phyloP scores from a whole-genome alignment of 495 filamentous ascomycete species.

The Hypoxylon rickii region DNA sequence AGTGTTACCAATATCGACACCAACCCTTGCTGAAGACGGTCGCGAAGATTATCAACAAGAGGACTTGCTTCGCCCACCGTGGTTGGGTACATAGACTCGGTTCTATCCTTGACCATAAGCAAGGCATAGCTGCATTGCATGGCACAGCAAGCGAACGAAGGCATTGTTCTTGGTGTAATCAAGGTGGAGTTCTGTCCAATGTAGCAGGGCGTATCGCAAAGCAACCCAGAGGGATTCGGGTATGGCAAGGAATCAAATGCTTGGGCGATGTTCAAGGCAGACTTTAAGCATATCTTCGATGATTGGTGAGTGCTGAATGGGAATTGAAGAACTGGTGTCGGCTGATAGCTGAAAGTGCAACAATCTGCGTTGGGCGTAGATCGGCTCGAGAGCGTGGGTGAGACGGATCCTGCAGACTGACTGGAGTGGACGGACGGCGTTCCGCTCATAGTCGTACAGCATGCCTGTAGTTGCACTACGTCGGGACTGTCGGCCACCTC shows the following conservation, averaged over 20 bases:
- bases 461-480: constrained; percentile 31
- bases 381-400: constrained; percentile 39
- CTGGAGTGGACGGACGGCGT: constrained; percentile 41
- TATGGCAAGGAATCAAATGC: constrained; percentile 57
- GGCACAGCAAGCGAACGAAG: constrained; percentile 63
- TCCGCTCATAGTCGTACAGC: constrained; percentile 35
- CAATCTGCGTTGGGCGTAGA: constrained; percentile 44
- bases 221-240: constrained; percentile 48
- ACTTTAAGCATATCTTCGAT: constrained; percentile 57
- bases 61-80: constrained; percentile 40
- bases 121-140: constrained; percentile 68
- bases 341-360: constrained; percentile 41
- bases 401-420: constrained; percentile 45
- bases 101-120: constrained; percentile 60
- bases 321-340: constrained; percentile 41
- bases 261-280: constrained; percentile 55
- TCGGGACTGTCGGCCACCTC: constrained; percentile 25
- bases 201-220: constrained; percentile 37
- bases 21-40: constrained; percentile 59
- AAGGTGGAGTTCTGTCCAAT: constrained; percentile 34
- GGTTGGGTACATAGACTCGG: constrained; percentile 49
- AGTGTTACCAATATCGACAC: constrained; percentile 55
- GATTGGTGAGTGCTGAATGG: constrained; percentile 60
- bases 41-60: constrained; percentile 51
- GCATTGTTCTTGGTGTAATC: constrained; percentile 59